Evolutionary conservation across 495 filamentous ascomycete species (phyloP), one percentile per base, ranked within the genome.

Genomic region (Trichocladium antarcticum): DNA sequence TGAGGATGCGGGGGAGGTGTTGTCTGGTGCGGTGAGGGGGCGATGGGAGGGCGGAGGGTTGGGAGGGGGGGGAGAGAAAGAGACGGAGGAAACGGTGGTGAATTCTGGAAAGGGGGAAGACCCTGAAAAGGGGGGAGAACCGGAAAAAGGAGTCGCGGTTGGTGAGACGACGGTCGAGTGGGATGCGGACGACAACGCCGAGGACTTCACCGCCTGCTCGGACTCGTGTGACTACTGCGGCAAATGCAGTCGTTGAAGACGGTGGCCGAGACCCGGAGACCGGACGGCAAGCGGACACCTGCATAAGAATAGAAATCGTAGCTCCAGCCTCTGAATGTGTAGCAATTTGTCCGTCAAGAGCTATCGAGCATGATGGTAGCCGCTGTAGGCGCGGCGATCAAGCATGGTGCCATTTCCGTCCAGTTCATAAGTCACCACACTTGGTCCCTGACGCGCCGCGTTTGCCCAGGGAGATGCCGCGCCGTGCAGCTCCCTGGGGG

Each of bases 181-280:
- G 32, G 32, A 35, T 10, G 14, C 5, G 4, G 14, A 10, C 32
- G 35, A 19, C n/a, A 4, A 37, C 35, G 9, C n/a, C n/a, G n/a
- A 19, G 1, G 51, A 54, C 16, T 54, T 38, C 27, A 54, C 45
- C 1, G 45, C 45, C 14, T 54, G 45, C 35, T 49, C 51, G 1
- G 39, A 49, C 9, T 14, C 17, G 4, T 54, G 52, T 28, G 52
- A 46, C 3, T 54, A 54, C 19, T 54, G 51, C 22, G 51, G 51
- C 12, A 49, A 16, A 22, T 54, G 52, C 15, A 14, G 32, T 5
- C 46, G 46, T 12, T 50, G 31, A 32, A 5, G 22, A 36, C 5
- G 34, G 34, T 5, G 15, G 4, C 34, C 14, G 6, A 14, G 5
- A 6, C 5, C 5, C 14, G 4, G 15, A 4, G 4, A 36, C 14